Evolutionary conservation across 2,329 filamentous ascomycete genomes (phyloP), one percentile per base, ranked within the genome.

Genomic region (Nakataea oryzae): DNA sequence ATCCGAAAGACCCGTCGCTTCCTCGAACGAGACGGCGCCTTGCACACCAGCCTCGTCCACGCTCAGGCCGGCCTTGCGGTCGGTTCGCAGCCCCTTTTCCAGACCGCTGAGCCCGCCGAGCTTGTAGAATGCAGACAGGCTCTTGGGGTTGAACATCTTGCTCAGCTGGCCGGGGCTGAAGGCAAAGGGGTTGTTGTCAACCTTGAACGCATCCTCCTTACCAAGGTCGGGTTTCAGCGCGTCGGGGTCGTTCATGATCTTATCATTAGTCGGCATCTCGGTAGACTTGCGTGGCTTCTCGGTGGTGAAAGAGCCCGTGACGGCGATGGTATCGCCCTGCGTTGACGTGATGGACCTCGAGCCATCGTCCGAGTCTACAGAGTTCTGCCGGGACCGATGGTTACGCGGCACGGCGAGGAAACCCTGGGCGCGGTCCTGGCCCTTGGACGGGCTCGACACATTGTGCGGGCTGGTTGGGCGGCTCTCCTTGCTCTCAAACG

Each of bases 141-240:
- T 96, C 77, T 96, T 96, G 3, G 93, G 93, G 71, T 96, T 95
- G 65, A 93, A 85, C 76, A 96, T 83, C 74, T 96, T 96, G 69
- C 86, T 88, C 65, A 97, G 79, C 70, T 96, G 87, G 17, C 93
- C 92, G 3, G 89, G 89, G 2, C 86, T 85, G 71, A 91, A 96
- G 21, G 91, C 92, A 70, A 96, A 96, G 0, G 88, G 88, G 71
- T 95, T 96, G 71, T 91, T 80, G 7, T 87, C 81, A 13, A 93
- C 86, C 17, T 84, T 69, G 68, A 96, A 96, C 65, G 93, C 90
- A 24, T 76, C 79, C 71, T 93, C 89, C 61, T 86, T 89, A 8
- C 90, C 89, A 50, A 85, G 81, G 70, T 96, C 91, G 0, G 91
- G 89, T 59, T 81, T 85, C 64, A 96, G 76, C 0, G 91, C 91